A percentile compares a stretch with the other conserved stretches of the same genome.
These are phyloP conservation scores for Amanita polypyramis DNA, from an alignment of 768 basidiomycete genomes.

Conservation along the genomic window DNA sequence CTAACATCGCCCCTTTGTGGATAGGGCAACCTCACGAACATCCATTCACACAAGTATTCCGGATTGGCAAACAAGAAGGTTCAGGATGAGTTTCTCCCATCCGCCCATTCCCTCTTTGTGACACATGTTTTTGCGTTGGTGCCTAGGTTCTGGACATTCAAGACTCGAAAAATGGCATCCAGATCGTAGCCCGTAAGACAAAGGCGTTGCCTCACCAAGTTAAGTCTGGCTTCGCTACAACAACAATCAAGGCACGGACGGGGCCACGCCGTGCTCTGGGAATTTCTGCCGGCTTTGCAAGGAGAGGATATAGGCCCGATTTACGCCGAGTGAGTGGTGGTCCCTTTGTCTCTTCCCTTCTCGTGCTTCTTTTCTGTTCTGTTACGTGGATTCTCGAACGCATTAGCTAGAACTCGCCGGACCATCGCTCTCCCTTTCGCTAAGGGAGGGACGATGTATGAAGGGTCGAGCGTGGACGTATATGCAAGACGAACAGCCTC, in stretches of 20 bases:
- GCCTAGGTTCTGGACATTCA: conserved; percentile 55
- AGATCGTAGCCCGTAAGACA: conserved; percentile 56
- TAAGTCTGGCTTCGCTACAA: conserved; percentile 32
- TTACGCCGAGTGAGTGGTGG: conserved; percentile 55
- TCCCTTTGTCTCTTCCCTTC: conserved; percentile 4
- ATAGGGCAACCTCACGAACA: conserved; percentile 78
- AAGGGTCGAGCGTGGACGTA: conserved; percentile 89
- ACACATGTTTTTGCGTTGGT: not conserved
- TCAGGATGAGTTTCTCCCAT: conserved; percentile 5
- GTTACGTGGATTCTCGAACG: conserved; percentile 18
- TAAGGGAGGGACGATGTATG: conserved; percentile 31
- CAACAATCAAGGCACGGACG: conserved; percentile 54
- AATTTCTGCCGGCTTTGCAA: conserved; percentile 46
- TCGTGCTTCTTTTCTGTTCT: conserved; percentile 7
- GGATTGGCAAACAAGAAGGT: conserved; percentile 83
- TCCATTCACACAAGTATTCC: conserved; percentile 91
- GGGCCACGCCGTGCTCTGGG: conserved; percentile 64
- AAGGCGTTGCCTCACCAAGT: conserved; percentile 46
- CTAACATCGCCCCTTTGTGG: not conserved
- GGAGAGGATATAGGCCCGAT: conserved; percentile 69
- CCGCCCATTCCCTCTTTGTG: not conserved
- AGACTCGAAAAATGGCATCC: conserved; percentile 43
- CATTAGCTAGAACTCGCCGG: conserved; percentile 88
- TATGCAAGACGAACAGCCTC: conserved; percentile 64
- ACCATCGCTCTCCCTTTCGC: conserved; percentile 18